phyloP scores from a whole-genome alignment of 1,284 basidiomycete genomes.

The Moesziomyces antarcticus region DNA sequence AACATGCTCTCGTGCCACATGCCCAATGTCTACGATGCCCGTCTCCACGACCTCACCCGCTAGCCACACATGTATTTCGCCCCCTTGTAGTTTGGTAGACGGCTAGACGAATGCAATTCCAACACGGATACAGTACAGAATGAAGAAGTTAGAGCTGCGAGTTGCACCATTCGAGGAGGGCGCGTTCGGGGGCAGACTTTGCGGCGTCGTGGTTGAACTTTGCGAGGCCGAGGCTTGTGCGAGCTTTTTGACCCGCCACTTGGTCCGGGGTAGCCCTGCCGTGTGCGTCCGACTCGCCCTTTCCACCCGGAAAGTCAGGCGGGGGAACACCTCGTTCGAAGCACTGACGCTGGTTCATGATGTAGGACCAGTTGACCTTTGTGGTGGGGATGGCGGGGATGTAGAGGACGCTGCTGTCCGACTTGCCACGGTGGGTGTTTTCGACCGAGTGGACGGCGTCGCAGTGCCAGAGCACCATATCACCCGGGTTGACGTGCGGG shows the following conservation, averaged over 20 bases:
- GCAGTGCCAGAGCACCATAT: conserved; percentile 85
- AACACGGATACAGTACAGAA: background rate
- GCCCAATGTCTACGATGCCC: conserved; percentile 71
- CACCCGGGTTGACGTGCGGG: conserved; percentile 77
- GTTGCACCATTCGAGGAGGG: conserved; percentile 43
- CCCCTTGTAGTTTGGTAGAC: background rate
- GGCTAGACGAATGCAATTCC: background rate
- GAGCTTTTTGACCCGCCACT: conserved; percentile 7
- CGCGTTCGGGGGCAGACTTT: conserved; percentile 7
- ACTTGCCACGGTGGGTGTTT: conserved; percentile 73
- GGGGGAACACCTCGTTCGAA: conserved; percentile 75
- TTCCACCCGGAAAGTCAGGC: conserved; percentile 81
- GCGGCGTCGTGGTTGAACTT: conserved; percentile 9
- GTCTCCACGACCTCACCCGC: conserved; percentile 31
- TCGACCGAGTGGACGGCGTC: conserved; percentile 82
- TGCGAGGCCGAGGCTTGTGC: conserved; percentile 26
- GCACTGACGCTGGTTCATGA: conserved; percentile 73
- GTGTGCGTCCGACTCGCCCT: conserved; percentile 75
- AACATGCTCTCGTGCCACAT: conserved; percentile 81
- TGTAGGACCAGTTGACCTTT: conserved; percentile 75
- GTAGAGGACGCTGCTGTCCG: conserved; percentile 80
- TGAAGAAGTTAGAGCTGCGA: conserved; percentile 16
- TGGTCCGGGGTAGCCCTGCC: conserved; percentile 70
- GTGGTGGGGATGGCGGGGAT: conserved; percentile 82
- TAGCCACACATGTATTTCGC: conserved; percentile 9